These are phyloP conservation scores for Phytophthora melonis DNA, from an alignment of 352 stramenopile genomes.

Conservation along the genomic window DNA sequence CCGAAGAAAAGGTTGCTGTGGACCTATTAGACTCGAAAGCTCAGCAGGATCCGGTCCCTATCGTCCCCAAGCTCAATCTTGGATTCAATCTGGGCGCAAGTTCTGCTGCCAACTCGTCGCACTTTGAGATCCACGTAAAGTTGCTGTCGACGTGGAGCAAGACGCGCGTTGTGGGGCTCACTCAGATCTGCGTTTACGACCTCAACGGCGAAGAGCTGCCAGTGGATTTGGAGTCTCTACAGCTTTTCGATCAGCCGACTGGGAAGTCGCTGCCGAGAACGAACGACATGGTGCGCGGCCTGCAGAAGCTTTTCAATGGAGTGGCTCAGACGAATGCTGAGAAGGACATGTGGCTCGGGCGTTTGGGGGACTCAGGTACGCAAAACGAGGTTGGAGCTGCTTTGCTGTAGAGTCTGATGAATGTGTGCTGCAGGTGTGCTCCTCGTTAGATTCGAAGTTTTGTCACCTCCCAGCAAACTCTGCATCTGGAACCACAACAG, in stretches of 20 bases:
- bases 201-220: slow-evolving; percentile 61
- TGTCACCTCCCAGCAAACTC: slow-evolving; percentile 58
- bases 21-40: slow-evolving; percentile 8
- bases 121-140: slow-evolving; percentile 65
- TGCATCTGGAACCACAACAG: slow-evolving; percentile 89
- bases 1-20: neutral
- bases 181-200: slow-evolving; percentile 77
- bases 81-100: neutral
- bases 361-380: slow-evolving; percentile 62
- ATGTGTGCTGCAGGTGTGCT: slow-evolving; percentile 46
- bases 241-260: slow-evolving; percentile 64
- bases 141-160: slow-evolving; percentile 76
- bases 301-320: slow-evolving; percentile 66
- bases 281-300: slow-evolving; percentile 75
- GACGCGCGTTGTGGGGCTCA: slow-evolving; percentile 66
- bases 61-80: slow-evolving; percentile 47
- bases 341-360: slow-evolving; percentile 84
- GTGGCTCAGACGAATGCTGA: slow-evolving; percentile 70
- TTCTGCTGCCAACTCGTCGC: neutral
- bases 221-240: slow-evolving; percentile 52
- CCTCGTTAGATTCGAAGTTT: slow-evolving; percentile 63
- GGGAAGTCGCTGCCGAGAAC: slow-evolving; percentile 58
- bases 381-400: neutral
- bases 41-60: neutral
- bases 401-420: neutral